A percentile compares a stretch with the other conserved stretches of the same genome.
phyloP scores from a whole-genome alignment of 2,329 filamentous ascomycete species.

The Tricladium varicosporioides region DNA sequence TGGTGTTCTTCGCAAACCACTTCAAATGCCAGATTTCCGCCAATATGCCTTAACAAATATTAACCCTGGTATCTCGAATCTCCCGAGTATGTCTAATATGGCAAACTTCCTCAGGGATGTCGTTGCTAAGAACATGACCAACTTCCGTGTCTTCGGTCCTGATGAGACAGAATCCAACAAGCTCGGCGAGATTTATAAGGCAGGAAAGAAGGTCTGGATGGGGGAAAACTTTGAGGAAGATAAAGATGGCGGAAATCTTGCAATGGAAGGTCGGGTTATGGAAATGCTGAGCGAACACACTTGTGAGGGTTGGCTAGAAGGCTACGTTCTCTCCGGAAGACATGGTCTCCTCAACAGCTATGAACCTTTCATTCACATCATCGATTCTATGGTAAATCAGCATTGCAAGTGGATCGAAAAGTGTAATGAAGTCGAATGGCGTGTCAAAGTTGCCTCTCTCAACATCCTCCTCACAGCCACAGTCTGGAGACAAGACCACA shows the following conservation, averaged over 20 bases:
- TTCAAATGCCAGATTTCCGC: conserved; percentile 68
- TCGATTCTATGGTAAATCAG: conserved; percentile 84
- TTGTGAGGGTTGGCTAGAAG: conserved; percentile 77
- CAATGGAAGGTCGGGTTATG: conserved; percentile 70
- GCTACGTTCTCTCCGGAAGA: conserved; percentile 71
- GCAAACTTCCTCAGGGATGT: conserved; percentile 66
- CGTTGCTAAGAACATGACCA: conserved; percentile 59
- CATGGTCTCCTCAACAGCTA: conserved; percentile 79
- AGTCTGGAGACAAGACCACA: conserved; percentile 81
- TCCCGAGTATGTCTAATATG: conserved; percentile 69
- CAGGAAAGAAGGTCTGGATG: conserved; percentile 77
- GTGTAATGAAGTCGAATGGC: conserved; percentile 76
- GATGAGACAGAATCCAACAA: conserved; percentile 85
- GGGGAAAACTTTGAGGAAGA: conserved; percentile 78
- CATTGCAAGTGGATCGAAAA: conserved; percentile 87
- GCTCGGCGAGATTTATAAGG: conserved; percentile 67
- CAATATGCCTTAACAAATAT: conserved; percentile 64
- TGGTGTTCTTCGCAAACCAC: conserved; percentile 62
- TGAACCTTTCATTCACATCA: conserved; percentile 80
- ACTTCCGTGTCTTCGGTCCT: conserved; percentile 75
- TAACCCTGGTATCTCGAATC: conserved; percentile 54
- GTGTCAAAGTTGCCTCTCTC: conserved; percentile 68
- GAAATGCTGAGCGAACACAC: conserved; percentile 84
- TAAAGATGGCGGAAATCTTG: conserved; percentile 69
- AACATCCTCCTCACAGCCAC: conserved; percentile 78